These are phyloP conservation scores for Phytophthora foliorum DNA, from an alignment of 352 stramenopile genomes.

Conservation along the genomic window DNA sequence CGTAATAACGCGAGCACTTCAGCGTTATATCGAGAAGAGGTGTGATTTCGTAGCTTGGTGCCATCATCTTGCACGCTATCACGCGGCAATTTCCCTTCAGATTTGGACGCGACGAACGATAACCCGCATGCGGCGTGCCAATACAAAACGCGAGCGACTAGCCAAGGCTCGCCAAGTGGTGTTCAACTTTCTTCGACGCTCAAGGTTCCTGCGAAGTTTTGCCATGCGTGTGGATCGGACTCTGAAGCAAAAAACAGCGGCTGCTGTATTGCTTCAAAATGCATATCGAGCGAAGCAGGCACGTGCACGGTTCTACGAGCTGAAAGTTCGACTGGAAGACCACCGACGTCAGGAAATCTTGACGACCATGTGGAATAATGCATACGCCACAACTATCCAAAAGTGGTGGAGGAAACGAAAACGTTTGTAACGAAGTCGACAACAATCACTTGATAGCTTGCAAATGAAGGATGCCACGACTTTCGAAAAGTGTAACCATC, in stretches of 20 bases:
- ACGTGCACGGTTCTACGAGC: constrained; percentile 59
- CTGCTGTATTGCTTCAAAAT: constrained; percentile 60
- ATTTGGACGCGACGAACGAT: constrained; percentile 52
- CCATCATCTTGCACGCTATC: constrained; percentile 58
- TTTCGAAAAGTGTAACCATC: no score
- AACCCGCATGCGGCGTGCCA: constrained; percentile 33
- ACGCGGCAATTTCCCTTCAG: constrained; percentile 65
- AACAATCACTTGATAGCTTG: not conserved
- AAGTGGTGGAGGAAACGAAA: constrained; percentile 55
- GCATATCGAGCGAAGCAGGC: constrained; percentile 72
- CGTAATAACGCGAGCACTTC: constrained; percentile 49
- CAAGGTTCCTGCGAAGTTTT: constrained; percentile 50
- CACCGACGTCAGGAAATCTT: constrained; percentile 61
- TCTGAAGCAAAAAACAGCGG: constrained; percentile 35
- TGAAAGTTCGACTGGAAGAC: constrained; percentile 73
- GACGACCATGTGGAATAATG: constrained; percentile 73
- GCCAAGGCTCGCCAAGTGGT: constrained; percentile 36
- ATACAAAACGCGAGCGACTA: constrained; percentile 14
- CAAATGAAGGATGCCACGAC: no score
- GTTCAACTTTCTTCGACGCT: constrained; percentile 62
- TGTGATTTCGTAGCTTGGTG: constrained; percentile 51
- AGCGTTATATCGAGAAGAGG: constrained; percentile 46
- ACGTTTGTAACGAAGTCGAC: not conserved
- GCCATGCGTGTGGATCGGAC: constrained; percentile 42
- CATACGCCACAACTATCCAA: constrained; percentile 78